phyloP scores from a whole-genome alignment of 2,329 filamentous ascomycete species.

The Albifimbria verrucaria region DNA sequence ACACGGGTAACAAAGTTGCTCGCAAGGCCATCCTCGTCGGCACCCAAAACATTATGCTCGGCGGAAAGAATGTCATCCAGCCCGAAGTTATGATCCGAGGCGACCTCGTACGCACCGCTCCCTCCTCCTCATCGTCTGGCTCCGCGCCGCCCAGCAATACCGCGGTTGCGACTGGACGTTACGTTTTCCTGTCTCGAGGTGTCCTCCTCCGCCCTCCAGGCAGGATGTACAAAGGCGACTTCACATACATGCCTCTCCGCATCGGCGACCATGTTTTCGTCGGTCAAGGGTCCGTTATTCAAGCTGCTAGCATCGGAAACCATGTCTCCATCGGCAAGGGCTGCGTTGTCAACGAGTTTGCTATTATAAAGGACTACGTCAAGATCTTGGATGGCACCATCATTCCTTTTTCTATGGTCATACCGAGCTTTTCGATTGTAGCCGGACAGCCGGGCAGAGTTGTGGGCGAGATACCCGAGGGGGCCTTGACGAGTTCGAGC shows the following conservation, averaged over 20 bases:
- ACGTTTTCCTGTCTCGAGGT: conserved; percentile 81
- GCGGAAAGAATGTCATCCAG: conserved; percentile 93
- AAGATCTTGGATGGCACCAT: conserved; percentile 81
- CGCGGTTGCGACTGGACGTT: conserved; percentile 84
- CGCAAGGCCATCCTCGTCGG: conserved; percentile 88
- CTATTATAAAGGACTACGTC: conserved; percentile 91
- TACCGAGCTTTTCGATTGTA: conserved; percentile 90
- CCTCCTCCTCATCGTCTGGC: conserved; percentile 33
- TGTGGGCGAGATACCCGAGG: conserved; percentile 76
- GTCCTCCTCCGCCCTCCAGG: conserved; percentile 80
- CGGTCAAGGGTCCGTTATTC: conserved; percentile 70
- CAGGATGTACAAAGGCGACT: conserved; percentile 72
- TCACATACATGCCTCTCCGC: conserved; percentile 84
- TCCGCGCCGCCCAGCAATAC: conserved; percentile 49
- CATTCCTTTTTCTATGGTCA: conserved; percentile 83
- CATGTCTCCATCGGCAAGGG: conserved; percentile 82
- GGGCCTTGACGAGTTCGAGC: conserved; percentile 63
- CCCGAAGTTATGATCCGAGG: conserved; percentile 92
- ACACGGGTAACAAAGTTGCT: conserved; percentile 97
- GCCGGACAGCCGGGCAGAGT: conserved; percentile 77
- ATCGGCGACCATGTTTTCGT: conserved; percentile 95
- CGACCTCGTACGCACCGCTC: conserved; percentile 67
- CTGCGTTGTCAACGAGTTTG: conserved; percentile 78
- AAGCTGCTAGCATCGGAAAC: conserved; percentile 77
- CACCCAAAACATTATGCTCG: conserved; percentile 96